These are phyloP conservation scores for Cryphonectria naterciae DNA, from an alignment of 2,329 filamentous ascomycete species.

Conservation along the genomic window DNA sequence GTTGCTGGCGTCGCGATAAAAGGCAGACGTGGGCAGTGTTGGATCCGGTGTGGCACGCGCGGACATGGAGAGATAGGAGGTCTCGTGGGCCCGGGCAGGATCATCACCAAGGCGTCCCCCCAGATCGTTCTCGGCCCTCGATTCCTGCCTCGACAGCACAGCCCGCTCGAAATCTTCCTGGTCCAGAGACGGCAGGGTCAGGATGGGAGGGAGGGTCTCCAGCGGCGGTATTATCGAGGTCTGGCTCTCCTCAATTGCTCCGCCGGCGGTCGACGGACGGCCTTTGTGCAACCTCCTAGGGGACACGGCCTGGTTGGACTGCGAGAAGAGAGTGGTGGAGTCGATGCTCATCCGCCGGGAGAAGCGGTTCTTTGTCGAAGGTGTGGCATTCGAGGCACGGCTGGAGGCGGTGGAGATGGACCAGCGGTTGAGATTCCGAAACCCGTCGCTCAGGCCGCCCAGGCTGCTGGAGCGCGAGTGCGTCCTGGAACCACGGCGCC, in stretches of 20 bases:
- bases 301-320: constrained; percentile 35
- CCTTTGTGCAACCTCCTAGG: constrained; percentile 46
- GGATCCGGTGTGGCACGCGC: constrained; percentile 24
- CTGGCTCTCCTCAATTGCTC: constrained; percentile 34
- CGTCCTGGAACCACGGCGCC: constrained; percentile 30
- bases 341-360: constrained; percentile 51
- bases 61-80: constrained; percentile 31
- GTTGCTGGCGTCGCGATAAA: constrained; percentile 22
- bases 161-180: constrained; percentile 38
- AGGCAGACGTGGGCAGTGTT: constrained; percentile 24
- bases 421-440: constrained; percentile 57
- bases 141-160: constrained; percentile 19
- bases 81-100: constrained; percentile 28
- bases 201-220: constrained; percentile 46
- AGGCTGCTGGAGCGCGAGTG: constrained; percentile 44
- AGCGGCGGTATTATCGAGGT: constrained; percentile 38
- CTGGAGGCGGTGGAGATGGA: constrained; percentile 57
- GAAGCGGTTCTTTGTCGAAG: constrained; percentile 40
- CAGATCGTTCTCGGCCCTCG: constrained; percentile 30
- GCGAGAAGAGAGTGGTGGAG: constrained; percentile 38
- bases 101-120: constrained; percentile 35
- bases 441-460: constrained; percentile 46
- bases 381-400: constrained; percentile 43
- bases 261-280: constrained; percentile 39
- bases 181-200: constrained; percentile 46